Evolutionary conservation across 148 eudicot genomes (phyloP).

Genomic region (Selenicereus undatus): DNA sequence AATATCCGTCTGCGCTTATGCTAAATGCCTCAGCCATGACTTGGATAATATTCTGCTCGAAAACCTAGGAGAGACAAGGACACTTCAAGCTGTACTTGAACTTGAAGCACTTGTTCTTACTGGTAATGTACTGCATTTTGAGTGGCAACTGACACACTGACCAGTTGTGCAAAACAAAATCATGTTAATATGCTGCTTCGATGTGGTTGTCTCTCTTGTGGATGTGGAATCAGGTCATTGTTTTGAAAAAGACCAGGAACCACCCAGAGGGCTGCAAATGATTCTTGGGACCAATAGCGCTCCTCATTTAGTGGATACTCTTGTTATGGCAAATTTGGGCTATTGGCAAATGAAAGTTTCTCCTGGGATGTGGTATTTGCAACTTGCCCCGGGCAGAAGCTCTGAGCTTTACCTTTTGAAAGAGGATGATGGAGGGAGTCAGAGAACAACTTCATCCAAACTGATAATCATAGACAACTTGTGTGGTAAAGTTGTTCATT

Average conservation of each 20-base stretch:
- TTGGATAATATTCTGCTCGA: conserved; percentile 95
- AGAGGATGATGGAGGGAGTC: conserved; percentile 57
- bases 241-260: conserved; percentile 87
- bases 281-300: conserved; percentile 81
- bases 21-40: conserved; percentile 68
- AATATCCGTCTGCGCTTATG: conserved; percentile 6
- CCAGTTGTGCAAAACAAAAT: background rate
- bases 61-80: conserved; percentile 84
- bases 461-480: conserved; percentile 73
- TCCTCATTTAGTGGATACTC: conserved; percentile 93
- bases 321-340: conserved; percentile 96
- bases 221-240: conserved; percentile 67
- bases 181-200: conserved; percentile 3
- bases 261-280: conserved; percentile 93
- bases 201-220: conserved; percentile 6
- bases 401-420: conserved; percentile 79
- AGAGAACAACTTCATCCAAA: conserved; percentile 47
- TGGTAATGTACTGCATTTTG: conserved; percentile 37
- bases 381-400: conserved; percentile 96
- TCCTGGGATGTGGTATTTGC: conserved; percentile 95
- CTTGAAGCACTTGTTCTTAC: conserved; percentile 97
- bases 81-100: conserved; percentile 92
- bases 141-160: background rate
- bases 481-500: conserved; percentile 78
- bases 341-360: conserved; percentile 99